Evolutionary conservation across 257 asterid genomes (phyloP), one percentile per base, ranked within the genome.

Genomic region (Haberlea rhodopensis): DNA sequence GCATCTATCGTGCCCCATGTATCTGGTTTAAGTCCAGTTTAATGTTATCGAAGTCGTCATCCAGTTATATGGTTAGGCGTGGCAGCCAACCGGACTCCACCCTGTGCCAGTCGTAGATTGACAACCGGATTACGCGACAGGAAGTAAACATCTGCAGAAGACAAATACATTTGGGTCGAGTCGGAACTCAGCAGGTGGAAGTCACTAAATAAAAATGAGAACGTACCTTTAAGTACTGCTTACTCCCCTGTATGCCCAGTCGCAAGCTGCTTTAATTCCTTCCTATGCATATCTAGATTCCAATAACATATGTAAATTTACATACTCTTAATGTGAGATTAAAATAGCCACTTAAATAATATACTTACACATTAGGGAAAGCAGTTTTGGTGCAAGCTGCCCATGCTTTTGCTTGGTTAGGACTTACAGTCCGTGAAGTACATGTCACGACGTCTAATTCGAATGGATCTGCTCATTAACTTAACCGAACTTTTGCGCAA

Each of bases 41-140:
- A n/a, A n/a, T n/a, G n/a, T n/a, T n/a, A n/a, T n/a, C n/a, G 5
- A 15, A 21, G 28, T 2, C 32, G 37, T 74, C 72, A 85, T 71
- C 85, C 83, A 51, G 89, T 89, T 70, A 91, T 85, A 19, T 89
- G 87, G 75, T 91, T 91, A 24, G 89, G 89, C 20, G 83, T n/a
- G 16, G 96, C 95, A 15, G 98, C 96, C 57, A 91, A 63, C 25
- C 96, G 95, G 24, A 91, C 96, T 28, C 96, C 96, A 0, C 91
- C 96, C 71, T 91, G 96, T 71, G 96, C 98, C 52, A 91, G 78
- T 43, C 97, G 73, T 76, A 79, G 59, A 57, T 81, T 78, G 67
- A 84, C 94, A 15, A 76, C 83, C 23, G 94, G 91, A 23, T 65
- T 71, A 40, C 96, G 87, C 13, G 84, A 73, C 13, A 64, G 24